These are phyloP conservation scores for Ogataea haglerorum DNA, from an alignment of 805 yeast species.

Conservation along the genomic window DNA sequence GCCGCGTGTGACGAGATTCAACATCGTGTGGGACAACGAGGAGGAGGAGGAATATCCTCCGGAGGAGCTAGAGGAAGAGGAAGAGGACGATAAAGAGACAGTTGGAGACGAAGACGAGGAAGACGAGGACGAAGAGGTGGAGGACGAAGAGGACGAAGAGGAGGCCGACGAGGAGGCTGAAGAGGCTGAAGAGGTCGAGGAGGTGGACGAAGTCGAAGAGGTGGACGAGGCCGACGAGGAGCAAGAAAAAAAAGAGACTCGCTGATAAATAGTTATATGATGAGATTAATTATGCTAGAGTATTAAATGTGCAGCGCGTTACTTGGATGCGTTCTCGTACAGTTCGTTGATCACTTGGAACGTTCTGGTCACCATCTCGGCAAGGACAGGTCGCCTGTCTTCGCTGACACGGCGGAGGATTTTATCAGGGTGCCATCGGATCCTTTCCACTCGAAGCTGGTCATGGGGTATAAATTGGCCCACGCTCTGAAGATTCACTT, in stretches of 20 bases:
- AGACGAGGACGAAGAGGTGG: slow-evolving; percentile 47
- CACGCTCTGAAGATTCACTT: slow-evolving; percentile 15
- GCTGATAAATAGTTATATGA: not conserved
- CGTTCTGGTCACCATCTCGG: slow-evolving; percentile 32
- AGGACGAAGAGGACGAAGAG: slow-evolving; percentile 40
- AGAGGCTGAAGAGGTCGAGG: slow-evolving; percentile 31
- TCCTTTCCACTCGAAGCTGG: slow-evolving; percentile 45
- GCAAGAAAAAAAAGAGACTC: slow-evolving; percentile 19
- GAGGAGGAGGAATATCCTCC: slow-evolving; percentile 73
- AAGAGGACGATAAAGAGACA: slow-evolving; percentile 51
- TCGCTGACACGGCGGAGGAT: slow-evolving; percentile 35
- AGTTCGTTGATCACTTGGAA: slow-evolving; percentile 42
- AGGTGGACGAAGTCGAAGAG: slow-evolving; percentile 26
- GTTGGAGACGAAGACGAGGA: slow-evolving; percentile 60
- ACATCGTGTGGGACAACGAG: slow-evolving; percentile 90
- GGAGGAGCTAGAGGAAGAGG: slow-evolving; percentile 61
- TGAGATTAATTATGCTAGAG: not conserved
- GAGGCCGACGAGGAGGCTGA: slow-evolving; percentile 29
- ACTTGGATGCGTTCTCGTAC: slow-evolving; percentile 19
- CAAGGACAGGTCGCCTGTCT: slow-evolving; percentile 1
- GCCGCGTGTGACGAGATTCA: slow-evolving; percentile 95
- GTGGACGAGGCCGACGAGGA: slow-evolving; percentile 17
- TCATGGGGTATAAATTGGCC: slow-evolving; percentile 17
- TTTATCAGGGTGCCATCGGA: slow-evolving; percentile 72
- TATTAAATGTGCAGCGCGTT: not conserved